These are phyloP conservation scores for Przewalskia tangutica DNA, from an alignment of 257 asterid species.

Conservation along the genomic window DNA sequence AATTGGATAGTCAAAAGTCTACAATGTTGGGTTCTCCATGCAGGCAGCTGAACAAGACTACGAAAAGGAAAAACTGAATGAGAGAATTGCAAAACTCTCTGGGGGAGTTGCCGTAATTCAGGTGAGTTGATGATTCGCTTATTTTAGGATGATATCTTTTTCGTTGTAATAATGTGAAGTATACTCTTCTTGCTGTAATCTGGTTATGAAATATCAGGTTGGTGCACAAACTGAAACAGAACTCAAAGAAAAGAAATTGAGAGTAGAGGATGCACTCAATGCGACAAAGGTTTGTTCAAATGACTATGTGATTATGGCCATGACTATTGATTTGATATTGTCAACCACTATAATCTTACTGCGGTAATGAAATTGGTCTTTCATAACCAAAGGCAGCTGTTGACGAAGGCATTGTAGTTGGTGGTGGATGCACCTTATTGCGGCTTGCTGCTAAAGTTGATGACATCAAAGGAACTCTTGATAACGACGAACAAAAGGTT, in stretches of 20 bases:
- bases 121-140: conserved; percentile 28
- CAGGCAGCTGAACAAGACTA: conserved; percentile 93
- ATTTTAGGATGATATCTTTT: not conserved
- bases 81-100: conserved; percentile 89
- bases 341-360: not conserved
- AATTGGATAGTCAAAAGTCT: not conserved
- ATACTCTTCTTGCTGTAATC: not conserved
- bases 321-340: not conserved
- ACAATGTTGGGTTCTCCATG: not conserved
- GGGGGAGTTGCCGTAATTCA: conserved; percentile 98
- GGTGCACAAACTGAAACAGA: conserved; percentile 99
- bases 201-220: conserved; percentile 37
- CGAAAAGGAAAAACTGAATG: conserved; percentile 80
- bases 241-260: conserved; percentile 90
- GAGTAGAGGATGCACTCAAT: conserved; percentile 98
- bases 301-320: not conserved
- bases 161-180: no score
- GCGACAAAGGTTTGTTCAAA: conserved; percentile 65
- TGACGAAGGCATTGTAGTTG: conserved; percentile 98
- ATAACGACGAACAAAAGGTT: conserved; percentile 88
- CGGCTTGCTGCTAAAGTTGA: conserved; percentile 89
- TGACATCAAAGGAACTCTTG: conserved; percentile 69
- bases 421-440: conserved; percentile 90
- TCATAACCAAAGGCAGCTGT: conserved; percentile 74
- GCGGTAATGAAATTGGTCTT: not conserved